Evolutionary conservation across 148 eudicot species (phyloP).

Genomic region (Camellia granthamiana): DNA sequence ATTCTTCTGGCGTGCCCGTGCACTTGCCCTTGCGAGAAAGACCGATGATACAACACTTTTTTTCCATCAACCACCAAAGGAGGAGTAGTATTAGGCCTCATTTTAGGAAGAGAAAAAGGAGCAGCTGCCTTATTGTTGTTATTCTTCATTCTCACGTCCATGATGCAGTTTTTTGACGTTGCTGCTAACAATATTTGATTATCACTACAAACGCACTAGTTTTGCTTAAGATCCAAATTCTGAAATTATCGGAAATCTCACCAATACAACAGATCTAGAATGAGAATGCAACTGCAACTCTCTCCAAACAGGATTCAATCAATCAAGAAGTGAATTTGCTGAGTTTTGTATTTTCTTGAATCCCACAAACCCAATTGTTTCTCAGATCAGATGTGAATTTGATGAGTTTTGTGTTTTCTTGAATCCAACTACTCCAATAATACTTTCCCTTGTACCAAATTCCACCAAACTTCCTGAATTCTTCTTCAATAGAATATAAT

Average conservation of each 20-base stretch:
- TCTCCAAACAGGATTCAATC: neutral
- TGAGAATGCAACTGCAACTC: neutral
- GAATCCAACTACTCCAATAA: neutral
- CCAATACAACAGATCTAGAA: neutral
- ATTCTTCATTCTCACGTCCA: conserved; percentile 19
- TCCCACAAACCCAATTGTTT: no score
- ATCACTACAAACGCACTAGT: neutral
- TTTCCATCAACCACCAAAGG: conserved; percentile 1
- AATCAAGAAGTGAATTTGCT: neutral
- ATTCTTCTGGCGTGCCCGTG: conserved; percentile 21
- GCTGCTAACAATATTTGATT: no score
- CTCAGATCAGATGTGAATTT: neutral
- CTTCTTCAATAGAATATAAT: neutral
- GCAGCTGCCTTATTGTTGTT: no score
- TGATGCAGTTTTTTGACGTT: neutral
- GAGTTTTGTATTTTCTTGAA: neutral
- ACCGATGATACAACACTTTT: conserved; percentile 4
- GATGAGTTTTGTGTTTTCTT: neutral
- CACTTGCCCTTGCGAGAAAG: conserved; percentile 26
- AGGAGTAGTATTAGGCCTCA: neutral
- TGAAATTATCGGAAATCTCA: neutral
- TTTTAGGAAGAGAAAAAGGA: neutral
- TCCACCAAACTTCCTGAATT: neutral
- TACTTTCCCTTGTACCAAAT: no score
- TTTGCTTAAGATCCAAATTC: neutral